Conservation (phyloP, 139 green algal genomes). For the Chlamydomonas schloesseri region DNA sequence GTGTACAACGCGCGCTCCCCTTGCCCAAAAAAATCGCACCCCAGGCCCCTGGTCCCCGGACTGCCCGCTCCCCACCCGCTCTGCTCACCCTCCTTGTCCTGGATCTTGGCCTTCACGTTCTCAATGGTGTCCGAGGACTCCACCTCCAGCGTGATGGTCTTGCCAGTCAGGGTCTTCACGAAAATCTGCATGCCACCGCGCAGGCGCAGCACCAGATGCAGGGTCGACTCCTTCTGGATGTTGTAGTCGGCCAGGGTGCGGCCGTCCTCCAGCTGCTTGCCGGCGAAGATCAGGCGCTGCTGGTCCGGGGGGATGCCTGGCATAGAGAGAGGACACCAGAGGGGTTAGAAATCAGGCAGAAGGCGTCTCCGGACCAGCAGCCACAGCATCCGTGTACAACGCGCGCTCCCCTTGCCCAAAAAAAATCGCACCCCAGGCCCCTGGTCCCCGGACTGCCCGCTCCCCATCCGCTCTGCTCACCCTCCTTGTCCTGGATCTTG, state of each 20-base stretch:
- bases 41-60: too few relatives aligned
- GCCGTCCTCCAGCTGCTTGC: conserved; percentile 96
- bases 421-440: too few relatives aligned
- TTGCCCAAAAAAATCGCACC: too few relatives aligned
- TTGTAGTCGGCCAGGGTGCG: conserved; percentile 91
- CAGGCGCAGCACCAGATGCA: conserved; percentile 78
- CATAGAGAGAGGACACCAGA: not conserved
- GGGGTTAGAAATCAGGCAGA: not conserved
- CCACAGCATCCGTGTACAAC: too few relatives aligned
- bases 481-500: conserved; percentile 98
- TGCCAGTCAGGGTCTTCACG: conserved; percentile 94
- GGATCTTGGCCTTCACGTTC: conserved; percentile 91
- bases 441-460: too few relatives aligned
- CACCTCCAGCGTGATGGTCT: conserved; percentile 94
- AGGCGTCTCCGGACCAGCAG: too few relatives aligned
- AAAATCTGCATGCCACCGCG: conserved; percentile 87
- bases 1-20: conserved; percentile 69
- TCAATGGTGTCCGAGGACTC: conserved; percentile 86
- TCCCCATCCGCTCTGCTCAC: too few relatives aligned
- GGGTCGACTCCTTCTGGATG: conserved; percentile 93
- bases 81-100: conserved; percentile 78
- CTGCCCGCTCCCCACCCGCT: conserved; percentile 92
- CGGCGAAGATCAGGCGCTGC: conserved; percentile 95
- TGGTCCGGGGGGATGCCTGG: conserved; percentile 91
- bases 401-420: too few relatives aligned